Evolutionary conservation across 345 rosid genomes (phyloP).

Genomic region (Carallia pectinifolia): DNA sequence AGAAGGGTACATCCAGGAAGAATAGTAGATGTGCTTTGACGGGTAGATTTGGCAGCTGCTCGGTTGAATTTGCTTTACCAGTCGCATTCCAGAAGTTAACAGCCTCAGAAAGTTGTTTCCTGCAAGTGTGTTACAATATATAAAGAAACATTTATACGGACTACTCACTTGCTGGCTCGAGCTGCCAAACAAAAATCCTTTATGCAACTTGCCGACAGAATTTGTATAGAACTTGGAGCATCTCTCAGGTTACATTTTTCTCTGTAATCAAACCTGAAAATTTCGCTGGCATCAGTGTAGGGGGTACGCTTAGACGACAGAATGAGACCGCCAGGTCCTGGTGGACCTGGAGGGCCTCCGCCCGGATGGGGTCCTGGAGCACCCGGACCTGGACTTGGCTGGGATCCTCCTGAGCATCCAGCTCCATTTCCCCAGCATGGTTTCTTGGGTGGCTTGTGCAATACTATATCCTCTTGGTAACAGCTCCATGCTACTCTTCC

Average conservation of each 20-base stretch:
- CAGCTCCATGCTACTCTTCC: not conserved
- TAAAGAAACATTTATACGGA: no score
- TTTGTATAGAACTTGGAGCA: no score
- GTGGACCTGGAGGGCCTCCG: slow-evolving; percentile 14
- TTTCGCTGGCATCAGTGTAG: not conserved
- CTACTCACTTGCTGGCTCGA: not conserved
- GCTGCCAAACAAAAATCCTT: not conserved
- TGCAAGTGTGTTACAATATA: no score
- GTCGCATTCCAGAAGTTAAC: not conserved
- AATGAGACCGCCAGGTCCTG: slow-evolving; percentile 7
- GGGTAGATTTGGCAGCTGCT: not conserved
- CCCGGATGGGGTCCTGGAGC: no score
- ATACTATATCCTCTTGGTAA: slow-evolving; percentile 30
- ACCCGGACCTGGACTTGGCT: slow-evolving; percentile 6
- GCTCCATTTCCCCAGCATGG: slow-evolving; percentile 5
- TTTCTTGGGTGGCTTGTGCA: slow-evolving; percentile 28
- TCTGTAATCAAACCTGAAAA: no score
- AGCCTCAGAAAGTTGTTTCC: no score
- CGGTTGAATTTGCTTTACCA: not conserved
- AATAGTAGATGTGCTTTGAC: not conserved
- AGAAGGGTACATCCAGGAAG: not conserved
- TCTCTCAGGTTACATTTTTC: no score
- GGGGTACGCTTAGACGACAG: not conserved
- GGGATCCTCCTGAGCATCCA: no score
- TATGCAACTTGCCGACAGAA: not conserved